phyloP scores from a whole-genome alignment of 768 basidiomycete genomes.

The Rhodotorula toruloides region DNA sequence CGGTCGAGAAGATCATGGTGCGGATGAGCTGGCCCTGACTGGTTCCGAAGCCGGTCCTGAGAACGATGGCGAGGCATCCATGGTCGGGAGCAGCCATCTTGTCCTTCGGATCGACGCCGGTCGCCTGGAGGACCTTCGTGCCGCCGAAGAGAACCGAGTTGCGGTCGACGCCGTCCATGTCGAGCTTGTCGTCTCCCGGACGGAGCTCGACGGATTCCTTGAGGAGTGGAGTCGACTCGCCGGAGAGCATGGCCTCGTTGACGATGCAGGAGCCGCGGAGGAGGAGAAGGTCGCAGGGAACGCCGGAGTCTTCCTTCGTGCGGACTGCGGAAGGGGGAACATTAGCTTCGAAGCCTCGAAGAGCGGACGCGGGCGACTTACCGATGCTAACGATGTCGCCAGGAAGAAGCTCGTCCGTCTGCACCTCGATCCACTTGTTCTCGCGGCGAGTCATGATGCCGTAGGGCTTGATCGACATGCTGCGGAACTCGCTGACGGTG shows the following conservation, averaged over 20 bases:
- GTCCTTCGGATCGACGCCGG: conserved; percentile 43
- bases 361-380: conserved; percentile 50
- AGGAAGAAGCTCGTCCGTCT: conserved; percentile 81
- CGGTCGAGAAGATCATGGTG: conserved; percentile 98
- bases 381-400: conserved; percentile 81
- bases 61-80: conserved; percentile 84
- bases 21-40: conserved; percentile 94
- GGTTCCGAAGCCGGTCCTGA: conserved; percentile 95
- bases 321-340: conserved; percentile 44
- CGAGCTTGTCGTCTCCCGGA: conserved; percentile 66
- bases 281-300: conserved; percentile 91
- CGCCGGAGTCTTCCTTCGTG: conserved; percentile 66
- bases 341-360: background rate
- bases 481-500: conserved; percentile 90
- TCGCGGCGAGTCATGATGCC: conserved; percentile 75
- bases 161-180: conserved; percentile 80
- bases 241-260: conserved; percentile 98
- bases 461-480: conserved; percentile 91
- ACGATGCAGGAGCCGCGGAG: conserved; percentile 89
- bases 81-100: conserved; percentile 64
- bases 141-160: conserved; percentile 87
- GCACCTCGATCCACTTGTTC: conserved; percentile 66
- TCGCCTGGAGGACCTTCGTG: conserved; percentile 90
- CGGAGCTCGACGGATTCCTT: conserved; percentile 91
- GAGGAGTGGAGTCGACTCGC: conserved; percentile 92